These are phyloP conservation scores for Pythium biforme DNA, from an alignment of 352 stramenopile species.

Conservation along the genomic window DNA sequence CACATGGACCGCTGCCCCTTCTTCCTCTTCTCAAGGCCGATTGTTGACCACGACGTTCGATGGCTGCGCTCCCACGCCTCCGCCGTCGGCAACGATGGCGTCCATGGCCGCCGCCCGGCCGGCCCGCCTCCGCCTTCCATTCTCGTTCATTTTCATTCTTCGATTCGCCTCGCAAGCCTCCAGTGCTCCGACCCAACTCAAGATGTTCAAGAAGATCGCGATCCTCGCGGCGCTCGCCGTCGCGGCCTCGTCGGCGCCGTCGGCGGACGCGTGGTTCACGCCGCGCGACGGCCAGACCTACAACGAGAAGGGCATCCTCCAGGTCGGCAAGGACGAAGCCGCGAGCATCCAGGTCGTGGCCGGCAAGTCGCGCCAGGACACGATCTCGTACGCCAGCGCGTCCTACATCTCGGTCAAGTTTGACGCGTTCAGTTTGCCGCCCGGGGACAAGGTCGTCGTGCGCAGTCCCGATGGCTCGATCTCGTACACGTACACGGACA, in stretches of 20 bases:
- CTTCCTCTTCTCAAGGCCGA: no score
- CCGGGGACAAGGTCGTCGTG: slow-evolving; percentile 51
- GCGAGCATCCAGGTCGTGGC: slow-evolving; percentile 12
- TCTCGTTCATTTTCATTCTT: slow-evolving; percentile 4
- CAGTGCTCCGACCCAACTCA: neutral
- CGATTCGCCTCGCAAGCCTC: slow-evolving; percentile 5
- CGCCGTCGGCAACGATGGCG: no score
- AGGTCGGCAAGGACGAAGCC: slow-evolving; percentile 15
- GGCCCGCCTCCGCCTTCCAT: neutral
- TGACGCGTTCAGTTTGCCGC: slow-evolving; percentile 46
- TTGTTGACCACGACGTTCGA: no score
- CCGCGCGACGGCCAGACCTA: neutral
- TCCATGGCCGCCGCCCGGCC: neutral
- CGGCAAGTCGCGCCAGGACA: slow-evolving; percentile 9
- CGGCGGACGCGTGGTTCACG: slow-evolving; percentile 4
- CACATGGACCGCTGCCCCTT: no score
- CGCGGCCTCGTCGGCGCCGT: slow-evolving; percentile 2
- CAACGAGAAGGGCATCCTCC: slow-evolving; percentile 17
- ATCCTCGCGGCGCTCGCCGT: neutral
- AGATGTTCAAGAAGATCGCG: slow-evolving; percentile 18
- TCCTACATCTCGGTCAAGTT: slow-evolving; percentile 63
- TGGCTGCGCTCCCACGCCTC: no score
- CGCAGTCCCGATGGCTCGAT: slow-evolving; percentile 29
- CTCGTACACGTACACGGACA: slow-evolving; percentile 19
- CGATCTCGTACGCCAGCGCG: slow-evolving; percentile 37